Conservation (phyloP, 345 rosid species). For the Rhodamnia argentea region DNA sequence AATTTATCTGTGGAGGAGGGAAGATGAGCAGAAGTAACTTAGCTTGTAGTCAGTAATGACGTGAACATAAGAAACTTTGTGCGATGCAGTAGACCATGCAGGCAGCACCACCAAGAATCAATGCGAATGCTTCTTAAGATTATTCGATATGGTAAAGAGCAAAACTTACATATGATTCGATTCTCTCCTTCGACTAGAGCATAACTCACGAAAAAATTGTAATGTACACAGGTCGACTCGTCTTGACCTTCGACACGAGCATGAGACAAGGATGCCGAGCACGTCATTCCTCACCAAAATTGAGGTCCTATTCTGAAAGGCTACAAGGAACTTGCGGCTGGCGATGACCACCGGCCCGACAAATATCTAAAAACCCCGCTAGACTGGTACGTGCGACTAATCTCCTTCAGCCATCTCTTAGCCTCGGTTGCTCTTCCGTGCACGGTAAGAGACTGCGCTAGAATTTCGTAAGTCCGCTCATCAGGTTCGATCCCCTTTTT, state of each 20-base stretch:
- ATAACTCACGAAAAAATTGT: not conserved
- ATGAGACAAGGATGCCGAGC: not conserved
- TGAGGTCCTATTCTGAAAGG: not conserved
- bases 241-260: not conserved
- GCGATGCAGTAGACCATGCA: not conserved
- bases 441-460: conserved; percentile 23
- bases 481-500: conserved; percentile 59
- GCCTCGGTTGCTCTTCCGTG: conserved; percentile 30
- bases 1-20: not conserved
- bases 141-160: not conserved
- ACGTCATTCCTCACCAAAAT: not conserved
- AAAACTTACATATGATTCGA: not conserved
- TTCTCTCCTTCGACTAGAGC: not conserved
- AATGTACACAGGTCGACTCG: not conserved
- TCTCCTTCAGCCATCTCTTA: conserved; percentile 19
- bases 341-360: not conserved
- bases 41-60: not conserved
- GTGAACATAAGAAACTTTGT: not conserved
- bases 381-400: not conserved
- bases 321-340: not conserved
- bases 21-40: not conserved
- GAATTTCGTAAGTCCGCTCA: conserved; percentile 36
- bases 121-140: not conserved
- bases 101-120: not conserved
- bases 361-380: not conserved